Conservation (phyloP, 805 yeast species). For the Saturnispora mendoncae region DNA sequence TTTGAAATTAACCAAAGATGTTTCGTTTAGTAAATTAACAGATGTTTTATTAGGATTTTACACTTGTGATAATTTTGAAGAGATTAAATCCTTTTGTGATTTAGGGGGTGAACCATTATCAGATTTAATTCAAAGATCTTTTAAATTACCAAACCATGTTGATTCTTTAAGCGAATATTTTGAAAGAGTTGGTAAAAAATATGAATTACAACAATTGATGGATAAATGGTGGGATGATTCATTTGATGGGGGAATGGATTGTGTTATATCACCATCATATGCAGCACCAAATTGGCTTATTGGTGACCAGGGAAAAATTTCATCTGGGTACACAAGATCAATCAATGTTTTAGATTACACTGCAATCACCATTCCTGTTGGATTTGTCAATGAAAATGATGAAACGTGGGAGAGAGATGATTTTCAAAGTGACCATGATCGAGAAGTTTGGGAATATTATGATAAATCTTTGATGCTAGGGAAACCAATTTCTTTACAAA, state of each 20-base stretch:
- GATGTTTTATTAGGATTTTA: slow-evolving; percentile 20
- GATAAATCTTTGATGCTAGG: slow-evolving; percentile 33
- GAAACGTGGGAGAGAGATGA: slow-evolving; percentile 31
- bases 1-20: slow-evolving; percentile 21
- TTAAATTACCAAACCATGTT: slow-evolving; percentile 15
- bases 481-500: slow-evolving; percentile 49
- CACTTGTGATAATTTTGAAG: slow-evolving; percentile 22
- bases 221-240: slow-evolving; percentile 32
- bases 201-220: slow-evolving; percentile 29
- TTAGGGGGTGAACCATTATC: slow-evolving; percentile 27
- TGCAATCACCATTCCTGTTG: slow-evolving; percentile 36
- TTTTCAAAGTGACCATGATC: slow-evolving; percentile 30
- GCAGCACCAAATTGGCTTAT: slow-evolving; percentile 33
- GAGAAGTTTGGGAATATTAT: slow-evolving; percentile 31
- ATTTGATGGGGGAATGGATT: slow-evolving; percentile 30
- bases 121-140: slow-evolving; percentile 15
- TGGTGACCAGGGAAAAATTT: slow-evolving; percentile 32
- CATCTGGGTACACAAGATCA: slow-evolving; percentile 46
- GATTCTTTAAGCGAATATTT: slow-evolving; percentile 29
- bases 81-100: slow-evolving; percentile 19
- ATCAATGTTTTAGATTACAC: slow-evolving; percentile 48
- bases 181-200: slow-evolving; percentile 31
- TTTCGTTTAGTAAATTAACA: slow-evolving; percentile 23
- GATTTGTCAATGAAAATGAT: slow-evolving; percentile 30
- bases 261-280: slow-evolving; percentile 41